phyloP scores from a whole-genome alignment of 2,329 filamentous ascomycete genomes.

The Rugonectria rugulosa region DNA sequence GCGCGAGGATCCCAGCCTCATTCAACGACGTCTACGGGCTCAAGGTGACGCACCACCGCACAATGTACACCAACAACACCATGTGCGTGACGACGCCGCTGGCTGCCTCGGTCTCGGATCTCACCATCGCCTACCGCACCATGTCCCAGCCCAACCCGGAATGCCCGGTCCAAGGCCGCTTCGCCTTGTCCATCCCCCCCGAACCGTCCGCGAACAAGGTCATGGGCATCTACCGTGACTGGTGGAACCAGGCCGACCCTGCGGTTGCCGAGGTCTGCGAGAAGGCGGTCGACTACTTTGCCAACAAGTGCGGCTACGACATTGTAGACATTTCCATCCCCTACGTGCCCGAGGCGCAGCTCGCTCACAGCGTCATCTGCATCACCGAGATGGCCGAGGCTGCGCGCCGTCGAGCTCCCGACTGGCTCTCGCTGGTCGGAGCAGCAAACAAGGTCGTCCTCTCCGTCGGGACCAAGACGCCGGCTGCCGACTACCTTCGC shows the following conservation, averaged over 20 bases:
- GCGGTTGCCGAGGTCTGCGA: constrained; percentile 69
- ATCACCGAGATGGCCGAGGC: constrained; percentile 71
- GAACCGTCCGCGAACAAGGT: constrained; percentile 58
- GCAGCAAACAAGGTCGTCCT: constrained; percentile 76
- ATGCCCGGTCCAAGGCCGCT: constrained; percentile 66
- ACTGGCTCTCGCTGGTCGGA: constrained; percentile 65
- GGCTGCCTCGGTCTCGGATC: constrained; percentile 76
- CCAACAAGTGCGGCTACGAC: constrained; percentile 56
- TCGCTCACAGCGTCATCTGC: constrained; percentile 80
- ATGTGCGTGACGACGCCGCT: constrained; percentile 77
- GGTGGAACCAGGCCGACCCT: constrained; percentile 61
- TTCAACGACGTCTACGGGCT: constrained; percentile 86
- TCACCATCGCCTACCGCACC: constrained; percentile 82
- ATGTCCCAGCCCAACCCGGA: constrained; percentile 77
- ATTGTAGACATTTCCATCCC: constrained; percentile 71
- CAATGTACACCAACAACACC: constrained; percentile 62
- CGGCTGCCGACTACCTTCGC: constrained; percentile 74
- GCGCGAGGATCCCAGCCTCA: constrained; percentile 74
- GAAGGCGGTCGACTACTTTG: constrained; percentile 65
- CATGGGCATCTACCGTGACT: constrained; percentile 74
- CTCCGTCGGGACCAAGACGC: constrained; percentile 68
- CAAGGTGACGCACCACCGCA: constrained; percentile 78
- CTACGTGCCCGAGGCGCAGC: constrained; percentile 72
- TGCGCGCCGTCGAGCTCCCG: constrained; percentile 51
- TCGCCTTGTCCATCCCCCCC: constrained; percentile 64